phyloP scores from a whole-genome alignment of 23 red algal genomes.

The Gracilaria gracilis region DNA sequence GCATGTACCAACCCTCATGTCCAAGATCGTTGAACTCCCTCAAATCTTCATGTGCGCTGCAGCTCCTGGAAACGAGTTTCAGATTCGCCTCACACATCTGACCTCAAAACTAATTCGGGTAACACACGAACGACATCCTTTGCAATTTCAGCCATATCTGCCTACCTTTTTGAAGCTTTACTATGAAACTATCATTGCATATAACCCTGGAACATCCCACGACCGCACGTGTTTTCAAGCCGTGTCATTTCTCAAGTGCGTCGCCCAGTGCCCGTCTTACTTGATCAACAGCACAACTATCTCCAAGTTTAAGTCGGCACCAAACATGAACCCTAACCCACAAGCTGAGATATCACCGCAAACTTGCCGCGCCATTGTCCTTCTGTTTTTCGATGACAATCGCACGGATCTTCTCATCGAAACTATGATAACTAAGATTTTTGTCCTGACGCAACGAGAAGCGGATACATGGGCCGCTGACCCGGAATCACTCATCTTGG shows the following conservation, averaged over 20 bases:
- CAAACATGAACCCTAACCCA: constrained; percentile 38
- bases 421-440: constrained; percentile 64
- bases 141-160: constrained; percentile 63
- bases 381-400: constrained; percentile 67
- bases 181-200: constrained; percentile 36
- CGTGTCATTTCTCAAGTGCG: constrained; percentile 49
- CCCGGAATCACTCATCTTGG: constrained; percentile 58
- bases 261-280: constrained; percentile 41
- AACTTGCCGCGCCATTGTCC: constrained; percentile 48
- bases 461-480: constrained; percentile 63
- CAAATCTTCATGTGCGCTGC: constrained; percentile 51
- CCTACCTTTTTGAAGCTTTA: constrained; percentile 65
- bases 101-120: constrained; percentile 59
- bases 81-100: constrained; percentile 53
- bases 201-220: constrained; percentile 30
- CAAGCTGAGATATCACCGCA: constrained; percentile 28
- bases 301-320: constrained; percentile 28
- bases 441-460: constrained; percentile 56
- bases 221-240: constrained; percentile 58
- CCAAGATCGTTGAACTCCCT: constrained; percentile 49
- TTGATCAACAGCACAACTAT: constrained; percentile 29
- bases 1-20: constrained; percentile 21
- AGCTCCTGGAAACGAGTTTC: constrained; percentile 24
- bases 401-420: constrained; percentile 37
- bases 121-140: constrained; percentile 56